phyloP scores from a whole-genome alignment of 192 early-diverging fungal species.

The Entophlyctis helioformis region DNA sequence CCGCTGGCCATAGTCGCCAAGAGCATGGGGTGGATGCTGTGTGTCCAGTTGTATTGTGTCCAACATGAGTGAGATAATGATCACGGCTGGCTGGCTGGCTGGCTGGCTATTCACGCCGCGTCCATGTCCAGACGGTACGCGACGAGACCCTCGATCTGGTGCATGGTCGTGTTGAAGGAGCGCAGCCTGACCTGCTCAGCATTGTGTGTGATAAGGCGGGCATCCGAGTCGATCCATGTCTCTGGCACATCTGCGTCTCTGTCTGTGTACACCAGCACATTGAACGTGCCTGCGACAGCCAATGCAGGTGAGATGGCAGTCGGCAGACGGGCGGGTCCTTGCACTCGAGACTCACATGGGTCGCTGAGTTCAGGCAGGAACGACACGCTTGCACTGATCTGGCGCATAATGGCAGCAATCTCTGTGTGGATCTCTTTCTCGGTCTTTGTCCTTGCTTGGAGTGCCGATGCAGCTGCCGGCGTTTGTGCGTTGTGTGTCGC shows the following conservation, averaged over 20 bases:
- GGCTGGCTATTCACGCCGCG: too few relatives aligned
- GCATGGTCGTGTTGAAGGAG: constrained; percentile 71
- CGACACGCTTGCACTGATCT: constrained; percentile 80
- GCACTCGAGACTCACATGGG: constrained; percentile 44
- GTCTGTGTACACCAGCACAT: constrained; percentile 80
- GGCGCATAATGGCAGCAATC: constrained; percentile 82
- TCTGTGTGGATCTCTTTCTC: constrained; percentile 58
- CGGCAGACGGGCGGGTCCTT: too few relatives aligned
- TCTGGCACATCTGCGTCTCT: constrained; percentile 73
- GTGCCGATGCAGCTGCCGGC: too few relatives aligned
- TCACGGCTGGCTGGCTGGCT: too few relatives aligned
- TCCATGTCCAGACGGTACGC: constrained; percentile 69
- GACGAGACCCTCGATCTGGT: constrained; percentile 78
- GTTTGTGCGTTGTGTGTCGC: background rate
- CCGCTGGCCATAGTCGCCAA: too few relatives aligned
- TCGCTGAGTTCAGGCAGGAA: constrained; percentile 84
- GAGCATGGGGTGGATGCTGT: too few relatives aligned
- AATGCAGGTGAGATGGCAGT: background rate
- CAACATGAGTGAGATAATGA: too few relatives aligned
- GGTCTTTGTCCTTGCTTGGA: constrained; percentile 10
- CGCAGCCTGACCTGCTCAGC: constrained; percentile 75
- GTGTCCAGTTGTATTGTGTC: too few relatives aligned
- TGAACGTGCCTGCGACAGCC: constrained; percentile 62
- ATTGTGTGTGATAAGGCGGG: constrained; percentile 63
- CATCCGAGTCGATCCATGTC: constrained; percentile 75